Evolutionary conservation across 495 filamentous ascomycete species (phyloP).

Genomic region (Pyronema domesticum): DNA sequence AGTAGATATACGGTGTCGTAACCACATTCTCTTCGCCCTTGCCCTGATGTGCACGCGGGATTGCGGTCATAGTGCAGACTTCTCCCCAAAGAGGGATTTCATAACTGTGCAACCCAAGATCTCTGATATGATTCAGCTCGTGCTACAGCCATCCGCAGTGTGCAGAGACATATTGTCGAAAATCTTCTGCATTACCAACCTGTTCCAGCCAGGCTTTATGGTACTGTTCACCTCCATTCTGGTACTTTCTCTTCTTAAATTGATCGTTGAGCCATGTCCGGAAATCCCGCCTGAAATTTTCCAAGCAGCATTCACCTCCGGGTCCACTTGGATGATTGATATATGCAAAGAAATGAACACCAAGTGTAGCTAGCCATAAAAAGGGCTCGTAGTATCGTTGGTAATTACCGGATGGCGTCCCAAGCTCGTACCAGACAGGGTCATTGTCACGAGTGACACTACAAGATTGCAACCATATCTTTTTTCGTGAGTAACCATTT

Average conservation of each 20-base stretch:
- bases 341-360: constrained; percentile 37
- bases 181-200: constrained; percentile 43
- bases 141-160: constrained; percentile 47
- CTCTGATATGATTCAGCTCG: constrained; percentile 34
- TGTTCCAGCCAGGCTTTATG: constrained; percentile 28
- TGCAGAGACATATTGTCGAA: constrained; percentile 35
- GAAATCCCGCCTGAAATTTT: constrained; percentile 38
- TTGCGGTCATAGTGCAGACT: constrained; percentile 7
- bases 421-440: constrained; percentile 39
- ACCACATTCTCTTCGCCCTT: constrained; percentile 31
- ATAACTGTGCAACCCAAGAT: not conserved
- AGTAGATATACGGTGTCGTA: constrained; percentile 47
- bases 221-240: constrained; percentile 2
- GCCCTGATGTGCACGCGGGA: not conserved
- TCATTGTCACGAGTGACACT: constrained; percentile 1
- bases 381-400: constrained; percentile 39
- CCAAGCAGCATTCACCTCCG: constrained; percentile 25
- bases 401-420: constrained; percentile 39
- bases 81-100: constrained; percentile 14
- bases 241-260: not conserved
- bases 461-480: not conserved
- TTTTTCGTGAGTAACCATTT: constrained; percentile 3
- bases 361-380: constrained; percentile 46
- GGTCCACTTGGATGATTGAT: constrained; percentile 34
- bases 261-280: constrained; percentile 31